phyloP scores from a whole-genome alignment of 1,284 basidiomycete species.

The Termitomyces sp. region DNA sequence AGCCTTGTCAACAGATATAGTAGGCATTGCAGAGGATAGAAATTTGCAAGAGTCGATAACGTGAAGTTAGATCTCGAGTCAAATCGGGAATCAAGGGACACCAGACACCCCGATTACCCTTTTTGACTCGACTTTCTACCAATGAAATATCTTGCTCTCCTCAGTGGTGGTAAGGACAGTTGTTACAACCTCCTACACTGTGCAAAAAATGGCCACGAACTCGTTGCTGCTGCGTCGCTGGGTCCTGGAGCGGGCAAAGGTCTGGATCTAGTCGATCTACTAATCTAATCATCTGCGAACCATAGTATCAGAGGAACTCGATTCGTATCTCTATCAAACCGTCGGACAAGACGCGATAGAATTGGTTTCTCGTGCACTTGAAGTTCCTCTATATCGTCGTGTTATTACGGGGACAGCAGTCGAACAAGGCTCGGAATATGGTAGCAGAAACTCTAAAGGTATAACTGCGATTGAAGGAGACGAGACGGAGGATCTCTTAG shows the following conservation, averaged over 20 bases:
- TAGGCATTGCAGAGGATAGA: constrained; percentile 67
- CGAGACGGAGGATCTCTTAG: constrained; percentile 93
- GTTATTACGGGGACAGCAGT: constrained; percentile 81
- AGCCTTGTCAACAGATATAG: constrained; percentile 91
- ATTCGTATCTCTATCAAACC: constrained; percentile 98
- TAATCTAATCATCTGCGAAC: constrained; percentile 14
- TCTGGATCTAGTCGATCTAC: constrained; percentile 30
- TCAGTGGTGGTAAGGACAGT: constrained; percentile 98
- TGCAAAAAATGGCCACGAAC: constrained; percentile 79
- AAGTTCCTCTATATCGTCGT: constrained; percentile 80
- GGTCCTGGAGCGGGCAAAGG: constrained; percentile 84
- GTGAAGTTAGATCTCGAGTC: constrained; percentile 19
- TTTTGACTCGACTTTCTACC: constrained; percentile 16
- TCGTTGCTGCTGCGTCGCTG: constrained; percentile 87
- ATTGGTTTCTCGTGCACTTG: constrained; percentile 80
- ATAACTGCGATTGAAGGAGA: constrained; percentile 62
- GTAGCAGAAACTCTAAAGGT: constrained; percentile 46
- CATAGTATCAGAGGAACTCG: constrained; percentile 82
- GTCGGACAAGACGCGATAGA: constrained; percentile 95
- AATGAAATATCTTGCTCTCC: constrained; percentile 94
- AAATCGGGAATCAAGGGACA: constrained; percentile 18
- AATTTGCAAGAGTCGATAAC: constrained; percentile 12
- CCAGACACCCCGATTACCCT: constrained; percentile 17
- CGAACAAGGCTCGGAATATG: constrained; percentile 85
- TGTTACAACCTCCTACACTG: constrained; percentile 96